Evolutionary conservation across 371 early-diverging fungal species (phyloP).

Genomic region (Mortierella sp.): DNA sequence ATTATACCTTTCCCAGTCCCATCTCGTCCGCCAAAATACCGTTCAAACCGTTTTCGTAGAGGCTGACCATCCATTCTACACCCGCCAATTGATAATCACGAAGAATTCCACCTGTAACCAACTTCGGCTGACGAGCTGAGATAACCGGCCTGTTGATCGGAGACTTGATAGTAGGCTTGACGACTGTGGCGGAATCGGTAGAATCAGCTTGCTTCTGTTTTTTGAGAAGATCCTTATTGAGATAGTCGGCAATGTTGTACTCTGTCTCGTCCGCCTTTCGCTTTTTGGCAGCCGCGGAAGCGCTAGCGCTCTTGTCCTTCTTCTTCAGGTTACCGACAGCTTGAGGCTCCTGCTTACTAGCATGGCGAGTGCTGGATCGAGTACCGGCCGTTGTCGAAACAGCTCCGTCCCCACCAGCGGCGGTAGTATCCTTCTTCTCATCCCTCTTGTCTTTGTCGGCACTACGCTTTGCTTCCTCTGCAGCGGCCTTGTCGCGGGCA

Average conservation of each 20-base stretch:
- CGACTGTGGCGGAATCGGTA: conserved; percentile 12
- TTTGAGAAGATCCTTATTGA: conserved; percentile 61
- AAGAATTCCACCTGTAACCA: conserved; percentile 87
- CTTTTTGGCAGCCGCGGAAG: conserved; percentile 42
- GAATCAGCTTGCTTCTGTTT: conserved; percentile 37
- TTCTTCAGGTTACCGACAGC: conserved; percentile 6
- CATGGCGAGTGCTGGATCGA: conserved; percentile 33
- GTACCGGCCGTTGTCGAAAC: conserved; percentile 8
- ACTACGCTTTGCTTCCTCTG: conserved; percentile 47
- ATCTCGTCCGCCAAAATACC: conserved; percentile 99
- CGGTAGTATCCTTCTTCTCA: conserved; percentile 2
- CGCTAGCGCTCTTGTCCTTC: conserved; percentile 5
- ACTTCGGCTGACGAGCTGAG: conserved; percentile 79
- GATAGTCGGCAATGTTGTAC: conserved; percentile 69
- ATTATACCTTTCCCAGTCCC: conserved; percentile 95
- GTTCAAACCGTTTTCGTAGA: conserved; percentile 98
- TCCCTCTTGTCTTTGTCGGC: conserved; percentile 20
- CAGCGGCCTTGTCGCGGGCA: conserved; percentile 65
- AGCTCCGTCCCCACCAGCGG: background rate
- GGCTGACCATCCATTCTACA: conserved; percentile 97
- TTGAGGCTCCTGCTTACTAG: conserved; percentile 15
- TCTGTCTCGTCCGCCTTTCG: conserved; percentile 63
- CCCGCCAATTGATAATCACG: conserved; percentile 97
- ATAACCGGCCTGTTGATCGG: conserved; percentile 37
- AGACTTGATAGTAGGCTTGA: background rate